Evolutionary conservation across 163 green algal genomes (phyloP).

Genomic region (Chlamydomonas reinhardtii): DNA sequence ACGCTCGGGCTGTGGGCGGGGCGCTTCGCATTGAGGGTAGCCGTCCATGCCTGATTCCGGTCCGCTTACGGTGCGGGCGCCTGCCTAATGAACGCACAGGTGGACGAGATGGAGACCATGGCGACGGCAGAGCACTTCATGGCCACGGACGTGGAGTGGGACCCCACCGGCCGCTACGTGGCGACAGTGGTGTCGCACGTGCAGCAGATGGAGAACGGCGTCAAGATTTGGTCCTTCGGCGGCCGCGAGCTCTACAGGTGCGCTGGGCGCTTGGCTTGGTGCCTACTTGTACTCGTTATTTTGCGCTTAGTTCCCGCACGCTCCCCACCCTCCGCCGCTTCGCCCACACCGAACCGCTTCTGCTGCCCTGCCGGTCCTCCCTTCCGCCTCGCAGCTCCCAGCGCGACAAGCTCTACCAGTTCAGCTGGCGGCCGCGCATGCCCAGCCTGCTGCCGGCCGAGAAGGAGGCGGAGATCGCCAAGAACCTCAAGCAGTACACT

Average conservation of each 20-base stretch:
- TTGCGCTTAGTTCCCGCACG: too few relatives aligned
- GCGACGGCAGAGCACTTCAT: slow-evolving; percentile 97
- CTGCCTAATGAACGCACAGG: too few relatives aligned
- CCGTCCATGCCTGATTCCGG: too few relatives aligned
- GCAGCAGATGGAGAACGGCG: slow-evolving; percentile 98
- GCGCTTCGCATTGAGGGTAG: too few relatives aligned
- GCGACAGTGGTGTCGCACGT: slow-evolving; percentile 89
- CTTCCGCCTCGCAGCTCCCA: not conserved
- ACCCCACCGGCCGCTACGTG: slow-evolving; percentile 95
- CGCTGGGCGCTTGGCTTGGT: not conserved
- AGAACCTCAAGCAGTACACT: slow-evolving; percentile 95
- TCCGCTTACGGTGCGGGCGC: too few relatives aligned
- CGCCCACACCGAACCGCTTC: not conserved
- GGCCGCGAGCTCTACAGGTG: slow-evolving; percentile 80
- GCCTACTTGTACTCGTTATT: too few relatives aligned
- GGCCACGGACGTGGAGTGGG: slow-evolving; percentile 96
- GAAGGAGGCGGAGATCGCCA: slow-evolving; percentile 91
- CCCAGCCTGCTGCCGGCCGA: slow-evolving; percentile 87
- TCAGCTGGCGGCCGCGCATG: slow-evolving; percentile 93
- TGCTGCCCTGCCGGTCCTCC: not conserved
- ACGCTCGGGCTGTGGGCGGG: too few relatives aligned
- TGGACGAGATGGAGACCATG: slow-evolving; percentile 93
- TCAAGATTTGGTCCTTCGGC: slow-evolving; percentile 94
- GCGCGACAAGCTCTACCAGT: slow-evolving; percentile 94
- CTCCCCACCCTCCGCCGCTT: too few relatives aligned